Conservation (phyloP, 495 filamentous ascomycete genomes). For the Apodospora peruviana region DNA sequence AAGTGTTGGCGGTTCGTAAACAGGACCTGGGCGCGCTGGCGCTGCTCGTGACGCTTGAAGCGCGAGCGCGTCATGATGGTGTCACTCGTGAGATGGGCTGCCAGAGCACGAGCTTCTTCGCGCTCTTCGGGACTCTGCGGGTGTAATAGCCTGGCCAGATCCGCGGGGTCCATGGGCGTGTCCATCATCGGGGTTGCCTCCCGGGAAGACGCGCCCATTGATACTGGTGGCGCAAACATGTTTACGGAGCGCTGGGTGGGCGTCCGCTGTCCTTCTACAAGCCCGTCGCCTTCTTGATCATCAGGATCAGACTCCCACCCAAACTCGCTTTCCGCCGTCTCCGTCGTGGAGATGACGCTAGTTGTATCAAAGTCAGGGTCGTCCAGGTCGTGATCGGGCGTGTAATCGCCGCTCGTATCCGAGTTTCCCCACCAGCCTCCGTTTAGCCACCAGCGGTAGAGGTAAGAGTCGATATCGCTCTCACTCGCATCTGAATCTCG, state of each 20-base stretch:
- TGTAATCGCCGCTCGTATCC: constrained; percentile 71
- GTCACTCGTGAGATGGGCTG: constrained; percentile 66
- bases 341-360: constrained; percentile 63
- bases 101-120: constrained; percentile 74
- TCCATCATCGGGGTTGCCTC: constrained; percentile 58
- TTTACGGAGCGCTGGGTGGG: constrained; percentile 52
- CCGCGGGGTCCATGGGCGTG: constrained; percentile 55
- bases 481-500: constrained; percentile 40
- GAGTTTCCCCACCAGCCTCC: constrained; percentile 79
- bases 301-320: constrained; percentile 52
- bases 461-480: constrained; percentile 58
- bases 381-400: constrained; percentile 23
- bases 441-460: constrained; percentile 75
- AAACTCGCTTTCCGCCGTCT: constrained; percentile 36
- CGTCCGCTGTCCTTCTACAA: constrained; percentile 60
- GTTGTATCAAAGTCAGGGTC: constrained; percentile 69
- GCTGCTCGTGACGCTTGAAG: constrained; percentile 60
- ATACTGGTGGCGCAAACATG: constrained; percentile 9
- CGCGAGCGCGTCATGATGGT: constrained; percentile 76
- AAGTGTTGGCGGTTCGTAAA: constrained; percentile 35
- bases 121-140: constrained; percentile 71
- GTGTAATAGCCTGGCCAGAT: constrained; percentile 77
- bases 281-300: too few species aligned
- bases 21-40: constrained; percentile 61
- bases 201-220: constrained; percentile 29